Conservation (phyloP, 768 basidiomycete species). For the Naematelia encephala region DNA sequence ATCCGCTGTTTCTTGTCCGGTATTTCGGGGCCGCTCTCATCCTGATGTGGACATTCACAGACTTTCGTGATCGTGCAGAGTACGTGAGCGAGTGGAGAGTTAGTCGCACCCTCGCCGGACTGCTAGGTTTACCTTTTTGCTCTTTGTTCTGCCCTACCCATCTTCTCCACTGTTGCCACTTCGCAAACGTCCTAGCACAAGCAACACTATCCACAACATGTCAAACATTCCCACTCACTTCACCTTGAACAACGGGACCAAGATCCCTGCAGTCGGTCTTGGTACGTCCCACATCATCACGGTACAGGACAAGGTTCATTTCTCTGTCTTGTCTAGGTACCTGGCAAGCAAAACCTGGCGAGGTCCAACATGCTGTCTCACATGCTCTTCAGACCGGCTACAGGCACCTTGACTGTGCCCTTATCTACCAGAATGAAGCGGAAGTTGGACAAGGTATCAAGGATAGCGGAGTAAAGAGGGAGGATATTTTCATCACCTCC, state of each 20-base stretch:
- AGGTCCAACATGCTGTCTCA: conserved; percentile 56
- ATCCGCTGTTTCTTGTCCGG: no score
- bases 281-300: conserved; percentile 60
- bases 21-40: no score
- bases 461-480: conserved; percentile 28
- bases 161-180: background rate
- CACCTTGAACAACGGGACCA: conserved; percentile 56
- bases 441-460: conserved; percentile 50
- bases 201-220: no score
- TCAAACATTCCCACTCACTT: conserved; percentile 24
- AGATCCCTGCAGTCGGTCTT: conserved; percentile 72
- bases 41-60: no score
- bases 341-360: conserved; percentile 70
- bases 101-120: no score
- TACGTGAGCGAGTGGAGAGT: no score
- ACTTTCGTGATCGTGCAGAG: no score
- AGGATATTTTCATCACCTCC: conserved; percentile 31
- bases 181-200: background rate
- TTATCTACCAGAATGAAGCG: conserved; percentile 72
- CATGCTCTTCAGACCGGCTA: conserved; percentile 70
- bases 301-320: no score
- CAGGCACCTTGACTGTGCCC: conserved; percentile 78
- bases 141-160: no score
- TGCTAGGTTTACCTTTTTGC: no score
- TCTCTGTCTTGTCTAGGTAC: conserved; percentile 56